Conservation (phyloP, 768 basidiomycete species). For the Rhizopogon roseolus region DNA sequence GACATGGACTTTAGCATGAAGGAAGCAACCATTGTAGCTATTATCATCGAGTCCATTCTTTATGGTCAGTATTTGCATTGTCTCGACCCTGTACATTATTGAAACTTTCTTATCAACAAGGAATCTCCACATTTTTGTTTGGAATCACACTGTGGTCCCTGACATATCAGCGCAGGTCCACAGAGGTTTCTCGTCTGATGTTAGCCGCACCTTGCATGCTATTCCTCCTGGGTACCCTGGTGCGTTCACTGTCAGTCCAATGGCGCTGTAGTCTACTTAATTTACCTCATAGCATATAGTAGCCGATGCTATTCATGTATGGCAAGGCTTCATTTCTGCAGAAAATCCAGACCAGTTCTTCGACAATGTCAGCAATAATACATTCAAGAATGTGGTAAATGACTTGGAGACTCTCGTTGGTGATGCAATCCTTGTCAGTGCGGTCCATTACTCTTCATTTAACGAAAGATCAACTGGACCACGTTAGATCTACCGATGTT, state of each 20-base stretch:
- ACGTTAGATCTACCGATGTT: conserved; percentile 6
- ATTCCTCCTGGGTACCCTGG: conserved; percentile 3
- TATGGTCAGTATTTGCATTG: not conserved
- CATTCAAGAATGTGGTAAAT: conserved; percentile 9
- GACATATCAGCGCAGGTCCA: not conserved
- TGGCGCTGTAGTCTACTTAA: not conserved
- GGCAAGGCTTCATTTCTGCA: not conserved
- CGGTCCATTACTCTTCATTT: not conserved
- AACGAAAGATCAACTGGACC: not conserved
- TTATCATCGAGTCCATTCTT: conserved; percentile 1
- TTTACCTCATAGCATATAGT: not conserved
- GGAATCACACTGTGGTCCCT: conserved; percentile 1
- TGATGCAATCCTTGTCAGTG: conserved; percentile 12
- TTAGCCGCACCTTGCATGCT: not conserved
- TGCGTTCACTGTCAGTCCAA: not conserved
- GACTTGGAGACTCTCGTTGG: conserved; percentile 9
- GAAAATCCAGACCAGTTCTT: not conserved
- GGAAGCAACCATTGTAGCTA: not conserved
- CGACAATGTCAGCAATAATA: not conserved
- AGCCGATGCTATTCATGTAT: not conserved
- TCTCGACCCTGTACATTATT: not conserved
- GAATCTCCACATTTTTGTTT: conserved; percentile 3
- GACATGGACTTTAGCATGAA: not conserved
- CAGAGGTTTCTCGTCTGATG: conserved; percentile 1
- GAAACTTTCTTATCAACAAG: not conserved